Base-by-base conservation (phyloP, 2,329 filamentous ascomycete genomes). In the Bipolaris victoriae region DNA sequence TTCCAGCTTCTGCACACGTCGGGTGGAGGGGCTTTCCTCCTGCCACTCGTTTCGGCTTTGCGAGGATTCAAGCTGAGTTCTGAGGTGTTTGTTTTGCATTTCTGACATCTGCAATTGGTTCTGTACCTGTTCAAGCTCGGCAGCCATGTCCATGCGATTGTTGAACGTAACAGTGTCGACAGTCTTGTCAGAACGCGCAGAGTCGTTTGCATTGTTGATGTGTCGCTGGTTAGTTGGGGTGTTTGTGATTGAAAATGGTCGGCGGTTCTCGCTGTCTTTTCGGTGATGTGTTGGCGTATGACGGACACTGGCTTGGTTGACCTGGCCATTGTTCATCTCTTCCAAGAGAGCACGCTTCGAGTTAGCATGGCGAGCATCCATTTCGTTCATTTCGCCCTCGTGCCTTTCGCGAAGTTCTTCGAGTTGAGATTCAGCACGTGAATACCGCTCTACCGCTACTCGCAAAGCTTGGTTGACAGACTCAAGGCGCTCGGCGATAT, bases 81-180 rank as follows among this genome's bases (percentile, higher is more conserved):
- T 91, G 5, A 98, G 85, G 70, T 98, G 93, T 33, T 90, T 88
- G 77, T 97, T 97, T 68, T 96, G 91, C 91, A 98, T 97, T 76
- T 97, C 90, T 4, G 90, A 88, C 74, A 98, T 86, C 72, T 98
- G 94, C 49, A 98, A 84, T 74, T 97, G 92, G 73, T 96, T 97
- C 74, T 97, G 94, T 24, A 97, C 83, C 76, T 96, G 88, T 74
- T 98, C 94, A 11, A 97, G 83, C 69, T 98, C 93, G 3, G 91
- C 86, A 70, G 93, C 95, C 58, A 96, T 81, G 72, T 98, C 94
- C 88, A 96, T 94, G 37, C 90, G 88, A 70, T 90, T 92, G 78
- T 95, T 94, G 78, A 91, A 91, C 64, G 88, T 89, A 40, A 92
- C 81, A 15, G 92, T 90, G 74, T 97, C 94, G 22, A 89, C 86